Percentiles rank a stretch among this genome's conserved stretches.
Evolutionary conservation across 257 asterid genomes (phyloP).

Genomic region (Salvia rosmarinus): DNA sequence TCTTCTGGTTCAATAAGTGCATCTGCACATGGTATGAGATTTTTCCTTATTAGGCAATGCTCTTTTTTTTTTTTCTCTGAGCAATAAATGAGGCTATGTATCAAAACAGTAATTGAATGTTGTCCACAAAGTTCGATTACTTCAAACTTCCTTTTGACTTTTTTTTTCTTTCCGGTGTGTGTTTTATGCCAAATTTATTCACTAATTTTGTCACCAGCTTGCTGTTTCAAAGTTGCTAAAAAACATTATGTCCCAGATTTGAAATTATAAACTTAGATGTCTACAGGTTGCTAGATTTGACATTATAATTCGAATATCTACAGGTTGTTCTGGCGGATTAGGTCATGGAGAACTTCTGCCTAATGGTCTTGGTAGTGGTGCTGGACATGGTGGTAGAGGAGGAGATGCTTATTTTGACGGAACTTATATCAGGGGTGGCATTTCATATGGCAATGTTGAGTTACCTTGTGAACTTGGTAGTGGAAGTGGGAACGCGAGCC

Average conservation of each 20-base stretch:
- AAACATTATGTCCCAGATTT: conserved; percentile 25
- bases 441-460: conserved; percentile 67
- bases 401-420: conserved; percentile 83
- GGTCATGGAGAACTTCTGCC: conserved; percentile 77
- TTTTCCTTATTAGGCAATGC: conserved; percentile 17
- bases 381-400: conserved; percentile 96
- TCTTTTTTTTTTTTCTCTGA: conserved; percentile 19
- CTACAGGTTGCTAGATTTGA: conserved; percentile 59
- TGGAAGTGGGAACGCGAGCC: conserved; percentile 83
- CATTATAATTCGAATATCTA: conserved; percentile 34
- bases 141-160: conserved; percentile 3
- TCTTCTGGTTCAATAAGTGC: conserved; percentile 77
- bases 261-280: conserved; percentile 38
- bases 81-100: conserved; percentile 18
- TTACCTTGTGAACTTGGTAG: conserved; percentile 96
- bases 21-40: conserved; percentile 72
- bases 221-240: conserved; percentile 19
- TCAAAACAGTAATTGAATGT: neutral
- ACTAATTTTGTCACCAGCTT: neutral
- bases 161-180: neutral
- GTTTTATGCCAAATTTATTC: conserved; percentile 18
- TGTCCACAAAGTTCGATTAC: neutral
- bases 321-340: conserved; percentile 86
- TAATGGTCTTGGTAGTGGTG: conserved; percentile 79
- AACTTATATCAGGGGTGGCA: conserved; percentile 66